Evolutionary conservation across 1,284 basidiomycete genomes (phyloP).

Genomic region (Marasmius fiardii): DNA sequence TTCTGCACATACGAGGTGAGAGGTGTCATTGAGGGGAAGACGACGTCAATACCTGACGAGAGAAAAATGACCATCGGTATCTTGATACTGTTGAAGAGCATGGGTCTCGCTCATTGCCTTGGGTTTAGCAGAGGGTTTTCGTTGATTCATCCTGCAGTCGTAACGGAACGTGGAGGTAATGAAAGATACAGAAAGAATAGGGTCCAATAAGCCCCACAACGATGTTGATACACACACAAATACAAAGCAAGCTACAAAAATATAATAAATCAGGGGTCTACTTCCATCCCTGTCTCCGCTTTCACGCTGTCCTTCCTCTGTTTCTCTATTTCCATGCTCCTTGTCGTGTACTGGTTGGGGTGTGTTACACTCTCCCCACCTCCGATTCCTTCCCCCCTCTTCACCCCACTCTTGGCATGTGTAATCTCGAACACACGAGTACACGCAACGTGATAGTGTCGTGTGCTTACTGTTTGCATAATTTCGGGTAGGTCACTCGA

Average conservation of each 20-base stretch:
- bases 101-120: slow-evolving; percentile 35
- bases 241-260: background rate
- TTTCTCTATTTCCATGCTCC: slow-evolving; percentile 66
- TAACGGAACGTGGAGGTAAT: background rate
- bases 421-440: slow-evolving; percentile 97
- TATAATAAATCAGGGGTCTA: background rate
- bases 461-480: slow-evolving; percentile 74
- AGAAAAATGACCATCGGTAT: slow-evolving; percentile 91
- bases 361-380: slow-evolving; percentile 89
- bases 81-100: slow-evolving; percentile 79
- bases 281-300: slow-evolving; percentile 21
- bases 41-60: slow-evolving; percentile 72
- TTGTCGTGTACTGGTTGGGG: slow-evolving; percentile 84
- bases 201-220: background rate
- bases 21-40: background rate
- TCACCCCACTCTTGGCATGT: slow-evolving; percentile 70
- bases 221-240: background rate
- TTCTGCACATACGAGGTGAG: slow-evolving; percentile 51
- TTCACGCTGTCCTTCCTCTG: slow-evolving; percentile 28
- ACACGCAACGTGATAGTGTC: slow-evolving; percentile 95
- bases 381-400: slow-evolving; percentile 89
- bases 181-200: background rate
- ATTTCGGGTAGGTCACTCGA: slow-evolving; percentile 83
- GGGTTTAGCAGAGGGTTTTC: slow-evolving; percentile 28
- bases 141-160: slow-evolving; percentile 33